Base-by-base conservation (phyloP, 306 rosid genomes). In the Begonia masoniana region DNA sequence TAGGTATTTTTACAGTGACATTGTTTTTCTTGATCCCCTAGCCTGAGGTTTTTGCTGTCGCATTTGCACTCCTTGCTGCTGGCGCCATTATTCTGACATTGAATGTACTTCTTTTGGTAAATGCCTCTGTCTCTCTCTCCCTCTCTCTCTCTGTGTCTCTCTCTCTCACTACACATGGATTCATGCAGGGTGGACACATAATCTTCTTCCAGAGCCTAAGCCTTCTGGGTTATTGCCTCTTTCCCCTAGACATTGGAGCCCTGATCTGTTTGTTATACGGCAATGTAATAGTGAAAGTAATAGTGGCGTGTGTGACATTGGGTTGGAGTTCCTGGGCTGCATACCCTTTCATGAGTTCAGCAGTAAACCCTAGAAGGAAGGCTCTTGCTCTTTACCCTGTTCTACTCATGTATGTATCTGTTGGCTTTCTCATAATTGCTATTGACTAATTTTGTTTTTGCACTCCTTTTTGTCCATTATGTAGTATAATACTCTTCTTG, bases 271-370 rank as follows among this genome's bases (percentile, higher is more conserved):
- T 91, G 99, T 52, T 91, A 72, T 83, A 86, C 75, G 85, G 81
- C 81, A 79, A 81, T 68, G 94, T 86, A 41, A 51, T 86, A 52
- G 45, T 83, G 84, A 91, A 86, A 76, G 53, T 91, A 57, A 67
- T 83, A 56, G 94, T 83, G 67, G 99, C 83, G 11, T 67, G 84
- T 52, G 94, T 91, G 69, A 81, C 99, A 19, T 61, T 91, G 73
- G 96, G 92, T 13, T 91, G 99, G 99, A 91, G 99, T 59, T 86
- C 94, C 13, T 91, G 99, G 99, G 85, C 99, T 13, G 99, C 99
- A 16, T 91, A 91, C 64, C 99, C 99, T 64, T 91, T 86, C 78
- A 91, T 91, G 96, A 91, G 99, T 48, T 73, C 99, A 55, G 99
- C 96, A 19, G 99, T 91, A 64, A 91, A 86, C 71, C 99, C 99